Evolutionary conservation across 805 yeast genomes (phyloP).

Genomic region (Pichia manshurica): DNA sequence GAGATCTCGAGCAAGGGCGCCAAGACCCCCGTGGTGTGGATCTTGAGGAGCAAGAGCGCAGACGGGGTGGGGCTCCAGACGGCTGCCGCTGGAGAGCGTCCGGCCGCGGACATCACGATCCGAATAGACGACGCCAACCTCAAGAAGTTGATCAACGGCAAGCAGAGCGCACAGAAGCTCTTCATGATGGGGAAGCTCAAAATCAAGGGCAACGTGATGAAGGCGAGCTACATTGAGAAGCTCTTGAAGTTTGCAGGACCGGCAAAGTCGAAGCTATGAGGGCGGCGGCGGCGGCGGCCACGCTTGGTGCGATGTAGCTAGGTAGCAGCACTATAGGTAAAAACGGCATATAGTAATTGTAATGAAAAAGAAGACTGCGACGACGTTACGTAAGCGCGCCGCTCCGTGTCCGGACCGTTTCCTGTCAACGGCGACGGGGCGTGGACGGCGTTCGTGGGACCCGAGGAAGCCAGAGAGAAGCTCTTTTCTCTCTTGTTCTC

Average conservation of each 20-base stretch:
- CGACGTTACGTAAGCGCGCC: too few relatives aligned
- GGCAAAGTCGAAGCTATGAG: constrained; percentile 39
- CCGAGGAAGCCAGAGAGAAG: too few relatives aligned
- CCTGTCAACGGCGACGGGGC: too few relatives aligned
- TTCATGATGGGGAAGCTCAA: constrained; percentile 81
- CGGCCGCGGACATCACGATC: constrained; percentile 56
- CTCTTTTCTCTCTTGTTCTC: too few relatives aligned
- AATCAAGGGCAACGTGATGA: constrained; percentile 87
- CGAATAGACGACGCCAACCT: constrained; percentile 63
- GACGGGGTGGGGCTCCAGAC: constrained; percentile 42
- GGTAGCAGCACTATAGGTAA: too few relatives aligned
- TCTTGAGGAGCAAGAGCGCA: constrained; percentile 51
- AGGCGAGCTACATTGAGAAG: constrained; percentile 71
- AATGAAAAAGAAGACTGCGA: too few relatives aligned
- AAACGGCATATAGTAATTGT: too few relatives aligned
- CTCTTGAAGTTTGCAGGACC: constrained; percentile 43
- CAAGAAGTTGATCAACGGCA: constrained; percentile 65
- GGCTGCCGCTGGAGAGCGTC: constrained; percentile 10
- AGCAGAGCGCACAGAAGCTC: constrained; percentile 78
- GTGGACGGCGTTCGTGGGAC: too few relatives aligned
- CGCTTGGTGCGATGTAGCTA: too few relatives aligned
- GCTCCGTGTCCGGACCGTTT: too few relatives aligned
- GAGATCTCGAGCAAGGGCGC: constrained; percentile 60
- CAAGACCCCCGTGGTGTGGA: constrained; percentile 52
- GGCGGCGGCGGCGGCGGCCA: too few relatives aligned